A percentile compares a stretch with the other conserved stretches of the same genome.
Conservation (phyloP, 176 grass and related monocot species). For the Eragrostis nindensis region DNA sequence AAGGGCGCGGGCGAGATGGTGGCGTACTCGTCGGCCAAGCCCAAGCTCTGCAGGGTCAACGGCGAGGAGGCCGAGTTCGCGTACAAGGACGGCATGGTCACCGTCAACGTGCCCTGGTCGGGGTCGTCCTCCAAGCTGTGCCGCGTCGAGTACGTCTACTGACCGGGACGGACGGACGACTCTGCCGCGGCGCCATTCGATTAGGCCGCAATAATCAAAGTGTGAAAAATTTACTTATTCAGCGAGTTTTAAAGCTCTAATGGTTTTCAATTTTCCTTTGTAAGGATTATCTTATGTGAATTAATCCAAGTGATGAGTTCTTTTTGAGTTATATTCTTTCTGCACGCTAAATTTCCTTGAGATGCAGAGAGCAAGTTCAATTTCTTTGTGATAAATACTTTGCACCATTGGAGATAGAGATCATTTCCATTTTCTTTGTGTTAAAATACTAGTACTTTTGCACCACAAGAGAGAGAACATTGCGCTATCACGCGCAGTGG, state of each 20-base stretch:
- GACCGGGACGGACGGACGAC: background rate
- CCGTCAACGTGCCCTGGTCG: slow-evolving; percentile 67
- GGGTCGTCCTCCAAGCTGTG: slow-evolving; percentile 64
- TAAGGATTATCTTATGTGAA: background rate
- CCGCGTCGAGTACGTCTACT: slow-evolving; percentile 68
- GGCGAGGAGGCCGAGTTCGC: slow-evolving; percentile 52
- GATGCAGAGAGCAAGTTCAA: too few relatives aligned
- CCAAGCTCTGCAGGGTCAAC: slow-evolving; percentile 59
- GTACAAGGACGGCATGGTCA: slow-evolving; percentile 59
- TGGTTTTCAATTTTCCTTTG: background rate
- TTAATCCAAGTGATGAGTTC: too few relatives aligned
- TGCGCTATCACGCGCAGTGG: too few relatives aligned
- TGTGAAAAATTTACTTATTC: background rate
- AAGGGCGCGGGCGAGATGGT: slow-evolving; percentile 78
- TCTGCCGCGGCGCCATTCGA: background rate
- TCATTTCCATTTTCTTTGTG: too few relatives aligned
- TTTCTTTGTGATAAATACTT: too few relatives aligned
- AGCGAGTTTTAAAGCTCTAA: background rate
- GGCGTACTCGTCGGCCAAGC: slow-evolving; percentile 70
- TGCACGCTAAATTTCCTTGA: background rate
- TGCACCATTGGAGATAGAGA: too few relatives aligned
- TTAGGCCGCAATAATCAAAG: background rate
- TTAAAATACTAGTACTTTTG: too few relatives aligned
- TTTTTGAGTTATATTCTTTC: background rate
- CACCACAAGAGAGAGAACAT: too few relatives aligned